Conservation (phyloP, 2,329 filamentous ascomycete species). For the Erysiphe neolycopersici region DNA sequence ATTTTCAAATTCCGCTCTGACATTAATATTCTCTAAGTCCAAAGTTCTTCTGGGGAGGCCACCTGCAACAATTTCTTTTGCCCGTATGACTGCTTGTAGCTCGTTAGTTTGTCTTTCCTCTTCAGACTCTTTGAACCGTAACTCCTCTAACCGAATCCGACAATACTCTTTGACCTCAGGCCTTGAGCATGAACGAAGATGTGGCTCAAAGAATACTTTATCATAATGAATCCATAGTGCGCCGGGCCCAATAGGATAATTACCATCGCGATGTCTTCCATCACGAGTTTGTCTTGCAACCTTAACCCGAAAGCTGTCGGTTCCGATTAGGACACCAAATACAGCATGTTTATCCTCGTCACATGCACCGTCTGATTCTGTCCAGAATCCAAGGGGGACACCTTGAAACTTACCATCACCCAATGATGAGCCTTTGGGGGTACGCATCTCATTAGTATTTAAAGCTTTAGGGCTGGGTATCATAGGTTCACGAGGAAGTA, state of each 20-base stretch:
- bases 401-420: conserved; percentile 8
- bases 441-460: conserved; percentile 7
- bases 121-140: conserved; percentile 24
- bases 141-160: conserved; percentile 30
- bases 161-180: conserved; percentile 36
- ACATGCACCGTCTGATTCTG: conserved; percentile 21
- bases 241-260: conserved; percentile 32
- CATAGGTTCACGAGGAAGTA: conserved; percentile 8
- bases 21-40: conserved; percentile 1
- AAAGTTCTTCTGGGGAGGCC: conserved; percentile 2
- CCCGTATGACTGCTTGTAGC: conserved; percentile 7
- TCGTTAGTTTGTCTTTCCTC: conserved; percentile 23
- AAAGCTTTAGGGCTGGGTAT: conserved; percentile 10
- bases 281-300: conserved; percentile 32
- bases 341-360: conserved; percentile 30
- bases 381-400: conserved; percentile 29
- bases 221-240: conserved; percentile 36
- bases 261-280: conserved; percentile 28
- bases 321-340: conserved; percentile 32
- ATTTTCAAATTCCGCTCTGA: conserved; percentile 7
- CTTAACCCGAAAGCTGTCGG: conserved; percentile 39
- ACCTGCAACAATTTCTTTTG: conserved; percentile 5
- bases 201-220: conserved; percentile 29
- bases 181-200: conserved; percentile 23
- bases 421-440: conserved; percentile 7